These are phyloP conservation scores for Chloranthus sessilifolius DNA, from an alignment of 164 flowering plant species.

Conservation along the genomic window DNA sequence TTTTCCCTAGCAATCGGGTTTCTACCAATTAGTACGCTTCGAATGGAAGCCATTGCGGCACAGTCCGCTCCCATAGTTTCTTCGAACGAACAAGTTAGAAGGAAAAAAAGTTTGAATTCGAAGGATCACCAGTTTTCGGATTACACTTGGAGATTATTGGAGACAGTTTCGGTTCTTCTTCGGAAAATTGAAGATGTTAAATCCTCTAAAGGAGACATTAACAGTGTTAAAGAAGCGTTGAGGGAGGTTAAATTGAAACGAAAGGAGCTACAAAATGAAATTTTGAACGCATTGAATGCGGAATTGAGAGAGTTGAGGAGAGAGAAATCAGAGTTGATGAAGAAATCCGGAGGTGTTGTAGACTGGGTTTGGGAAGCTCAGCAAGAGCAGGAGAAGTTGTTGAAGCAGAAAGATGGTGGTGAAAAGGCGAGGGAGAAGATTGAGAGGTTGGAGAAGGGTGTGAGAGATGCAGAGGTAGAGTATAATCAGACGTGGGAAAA, in stretches of 20 bases:
- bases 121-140: constrained; percentile 48
- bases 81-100: constrained; percentile 13
- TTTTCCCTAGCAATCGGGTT: constrained; percentile 48
- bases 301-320: constrained; percentile 38
- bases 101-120: constrained; percentile 9
- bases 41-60: constrained; percentile 38
- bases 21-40: constrained; percentile 29
- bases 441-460: constrained; percentile 26
- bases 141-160: constrained; percentile 47
- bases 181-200: constrained; percentile 48
- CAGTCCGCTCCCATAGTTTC: constrained; percentile 12
- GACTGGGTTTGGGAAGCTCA: constrained; percentile 18
- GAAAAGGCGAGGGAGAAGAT: constrained; percentile 31
- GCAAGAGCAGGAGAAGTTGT: constrained; percentile 32
- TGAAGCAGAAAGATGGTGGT: constrained; percentile 18
- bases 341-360: constrained; percentile 29
- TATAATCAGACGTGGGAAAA: constrained; percentile 46
- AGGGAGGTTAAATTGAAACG: constrained; percentile 45
- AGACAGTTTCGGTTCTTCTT: constrained; percentile 41
- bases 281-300: constrained; percentile 36
- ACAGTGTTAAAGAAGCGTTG: constrained; percentile 38
- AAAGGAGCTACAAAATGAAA: constrained; percentile 39
- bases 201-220: constrained; percentile 27
- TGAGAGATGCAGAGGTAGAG: constrained; percentile 44
- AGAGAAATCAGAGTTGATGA: constrained; percentile 34